phyloP scores from a whole-genome alignment of 305 asterid genomes.

The Rubia peregrina region DNA sequence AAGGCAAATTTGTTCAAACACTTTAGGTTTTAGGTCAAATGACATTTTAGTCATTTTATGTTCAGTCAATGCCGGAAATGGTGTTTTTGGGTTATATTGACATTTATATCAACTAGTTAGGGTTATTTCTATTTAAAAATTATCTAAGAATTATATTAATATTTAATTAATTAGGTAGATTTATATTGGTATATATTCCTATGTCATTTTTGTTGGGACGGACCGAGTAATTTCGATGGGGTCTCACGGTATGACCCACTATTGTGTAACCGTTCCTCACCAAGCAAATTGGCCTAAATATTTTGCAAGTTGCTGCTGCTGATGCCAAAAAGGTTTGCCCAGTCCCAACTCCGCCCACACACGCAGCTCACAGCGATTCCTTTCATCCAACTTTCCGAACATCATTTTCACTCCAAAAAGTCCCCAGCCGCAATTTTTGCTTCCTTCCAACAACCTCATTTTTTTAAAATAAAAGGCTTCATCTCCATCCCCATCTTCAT shows the following conservation, averaged over 20 bases:
- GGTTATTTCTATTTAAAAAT: too few species aligned
- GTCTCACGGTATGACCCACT: neutral
- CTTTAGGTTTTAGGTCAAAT: too few species aligned
- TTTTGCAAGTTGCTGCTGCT: neutral
- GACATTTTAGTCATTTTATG: too few species aligned
- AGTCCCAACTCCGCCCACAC: neutral
- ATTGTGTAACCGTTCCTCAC: neutral
- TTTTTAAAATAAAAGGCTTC: neutral
- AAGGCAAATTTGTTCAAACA: too few species aligned
- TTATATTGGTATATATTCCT: neutral
- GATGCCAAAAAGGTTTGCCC: neutral
- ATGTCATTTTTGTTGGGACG: too few species aligned
- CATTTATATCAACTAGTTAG: too few species aligned
- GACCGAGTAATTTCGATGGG: too few species aligned
- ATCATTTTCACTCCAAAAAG: neutral
- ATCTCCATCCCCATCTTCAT: slow-evolving; percentile 2
- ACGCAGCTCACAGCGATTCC: neutral
- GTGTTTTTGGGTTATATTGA: too few species aligned
- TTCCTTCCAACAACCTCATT: neutral
- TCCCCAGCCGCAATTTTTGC: slow-evolving; percentile 4
- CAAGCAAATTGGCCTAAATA: neutral
- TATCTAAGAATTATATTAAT: too few species aligned
- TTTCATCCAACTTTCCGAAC: neutral
- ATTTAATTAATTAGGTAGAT: too few species aligned
- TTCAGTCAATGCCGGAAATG: too few species aligned